phyloP scores from a whole-genome alignment of 2,329 filamentous ascomycete species.

The Scleromitrula shiraiana region DNA sequence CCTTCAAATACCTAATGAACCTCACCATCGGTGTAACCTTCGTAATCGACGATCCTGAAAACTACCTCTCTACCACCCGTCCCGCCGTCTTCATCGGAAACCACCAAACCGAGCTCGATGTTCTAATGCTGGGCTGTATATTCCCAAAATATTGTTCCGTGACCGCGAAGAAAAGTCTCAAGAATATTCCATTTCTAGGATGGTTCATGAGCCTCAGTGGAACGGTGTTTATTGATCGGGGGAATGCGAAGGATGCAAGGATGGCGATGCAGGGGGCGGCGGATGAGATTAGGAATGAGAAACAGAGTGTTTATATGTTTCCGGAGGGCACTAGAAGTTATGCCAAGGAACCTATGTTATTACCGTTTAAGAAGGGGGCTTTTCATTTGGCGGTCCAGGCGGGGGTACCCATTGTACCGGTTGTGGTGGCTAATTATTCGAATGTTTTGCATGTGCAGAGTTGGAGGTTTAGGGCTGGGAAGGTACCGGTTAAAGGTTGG shows the following conservation, averaged over 20 bases:
- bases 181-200: constrained; percentile 73
- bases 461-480: constrained; percentile 57
- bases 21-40: constrained; percentile 71
- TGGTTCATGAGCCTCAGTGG: constrained; percentile 91
- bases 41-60: constrained; percentile 58
- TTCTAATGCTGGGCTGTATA: constrained; percentile 79
- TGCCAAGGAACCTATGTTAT: constrained; percentile 66
- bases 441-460: constrained; percentile 60
- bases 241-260: constrained; percentile 73
- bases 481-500: constrained; percentile 68
- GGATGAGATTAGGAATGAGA: constrained; percentile 62
- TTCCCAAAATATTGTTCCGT: constrained; percentile 91
- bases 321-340: constrained; percentile 92
- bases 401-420: constrained; percentile 83
- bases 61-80: constrained; percentile 47
- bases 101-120: constrained; percentile 93
- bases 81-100: constrained; percentile 91
- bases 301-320: constrained; percentile 78
- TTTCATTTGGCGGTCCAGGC: constrained; percentile 95
- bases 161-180: constrained; percentile 82
- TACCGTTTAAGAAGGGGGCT: constrained; percentile 98
- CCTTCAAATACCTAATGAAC: constrained; percentile 74
- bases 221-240: constrained; percentile 91
- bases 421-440: constrained; percentile 74
- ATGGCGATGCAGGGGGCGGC: constrained; percentile 81